Percentiles rank a stretch among this genome's conserved stretches.
phyloP scores from a whole-genome alignment of 352 stramenopile genomes.

The Phytophthora citrophthora region DNA sequence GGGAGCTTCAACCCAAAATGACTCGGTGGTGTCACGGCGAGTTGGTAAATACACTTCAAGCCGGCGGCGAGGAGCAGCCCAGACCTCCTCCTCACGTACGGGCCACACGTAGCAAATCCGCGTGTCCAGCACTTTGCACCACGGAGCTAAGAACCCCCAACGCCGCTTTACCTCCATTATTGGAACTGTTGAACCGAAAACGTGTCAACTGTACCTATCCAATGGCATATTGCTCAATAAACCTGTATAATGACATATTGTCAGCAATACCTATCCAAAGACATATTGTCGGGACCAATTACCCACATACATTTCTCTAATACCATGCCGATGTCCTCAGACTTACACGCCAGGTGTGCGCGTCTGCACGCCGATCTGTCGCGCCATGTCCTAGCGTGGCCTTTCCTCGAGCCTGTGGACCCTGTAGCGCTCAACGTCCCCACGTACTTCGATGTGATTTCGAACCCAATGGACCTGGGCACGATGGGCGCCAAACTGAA shows the following conservation, averaged over 20 bases:
- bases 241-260: too few species aligned
- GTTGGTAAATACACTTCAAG: slow-evolving; percentile 23
- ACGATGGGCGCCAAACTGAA: slow-evolving; percentile 91
- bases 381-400: slow-evolving; percentile 71
- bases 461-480: slow-evolving; percentile 97
- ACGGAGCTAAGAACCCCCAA: slow-evolving; percentile 29
- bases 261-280: too few species aligned
- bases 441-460: slow-evolving; percentile 95
- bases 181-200: too few species aligned
- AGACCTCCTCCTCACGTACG: slow-evolving; percentile 22
- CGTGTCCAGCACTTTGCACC: slow-evolving; percentile 16
- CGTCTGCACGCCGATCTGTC: slow-evolving; percentile 72
- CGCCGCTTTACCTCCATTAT: slow-evolving; percentile 7
- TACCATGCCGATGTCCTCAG: slow-evolving; percentile 41
- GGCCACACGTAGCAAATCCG: slow-evolving; percentile 10
- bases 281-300: too few species aligned
- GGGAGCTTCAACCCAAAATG: neutral
- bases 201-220: too few species aligned
- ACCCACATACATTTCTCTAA: too few species aligned
- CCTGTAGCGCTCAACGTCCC: slow-evolving; percentile 92
- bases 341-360: slow-evolving; percentile 55
- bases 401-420: slow-evolving; percentile 96
- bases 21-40: slow-evolving; percentile 1
- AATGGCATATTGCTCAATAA: too few species aligned
- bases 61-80: slow-evolving; percentile 13